Conservation (phyloP, 139 green algal species). For the Volvox africanus region DNA sequence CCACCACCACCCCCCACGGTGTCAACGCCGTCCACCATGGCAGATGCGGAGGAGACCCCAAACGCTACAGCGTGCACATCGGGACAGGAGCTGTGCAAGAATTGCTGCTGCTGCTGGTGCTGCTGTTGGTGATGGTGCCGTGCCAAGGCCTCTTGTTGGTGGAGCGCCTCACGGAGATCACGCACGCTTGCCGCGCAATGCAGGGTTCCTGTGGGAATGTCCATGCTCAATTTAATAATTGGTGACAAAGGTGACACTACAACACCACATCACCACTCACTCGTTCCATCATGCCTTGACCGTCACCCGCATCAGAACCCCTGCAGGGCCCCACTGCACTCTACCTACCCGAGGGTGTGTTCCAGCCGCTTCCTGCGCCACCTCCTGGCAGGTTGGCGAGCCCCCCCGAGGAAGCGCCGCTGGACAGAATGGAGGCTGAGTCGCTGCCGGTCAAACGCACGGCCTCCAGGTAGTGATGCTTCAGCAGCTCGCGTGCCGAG, state of each 20-base stretch:
- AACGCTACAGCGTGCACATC: neutral
- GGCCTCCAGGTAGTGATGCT: conserved; percentile 88
- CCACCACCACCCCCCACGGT: neutral
- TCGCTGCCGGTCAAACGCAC: neutral
- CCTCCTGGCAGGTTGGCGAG: neutral
- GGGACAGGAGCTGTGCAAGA: neutral
- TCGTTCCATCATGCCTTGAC: too few species aligned
- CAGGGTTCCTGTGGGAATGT: neutral
- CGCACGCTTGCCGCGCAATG: conserved; percentile 9
- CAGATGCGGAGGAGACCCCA: neutral
- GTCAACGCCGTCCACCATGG: neutral
- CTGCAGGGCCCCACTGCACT: neutral
- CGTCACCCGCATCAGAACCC: neutral
- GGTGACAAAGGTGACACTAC: too few species aligned
- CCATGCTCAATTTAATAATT: too few species aligned
- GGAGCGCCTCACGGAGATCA: conserved; percentile 42
- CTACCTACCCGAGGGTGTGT: conserved; percentile 25
- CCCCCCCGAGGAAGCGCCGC: neutral
- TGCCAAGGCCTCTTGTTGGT: conserved; percentile 39
- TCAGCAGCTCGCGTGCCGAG: conserved; percentile 87
- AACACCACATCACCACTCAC: too few species aligned
- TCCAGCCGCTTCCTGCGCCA: neutral
- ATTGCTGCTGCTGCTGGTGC: neutral
- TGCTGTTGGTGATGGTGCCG: conserved; percentile 1
- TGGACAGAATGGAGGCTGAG: neutral